Base-by-base conservation (phyloP, 179 eudicot species). In the Silene coronaria region DNA sequence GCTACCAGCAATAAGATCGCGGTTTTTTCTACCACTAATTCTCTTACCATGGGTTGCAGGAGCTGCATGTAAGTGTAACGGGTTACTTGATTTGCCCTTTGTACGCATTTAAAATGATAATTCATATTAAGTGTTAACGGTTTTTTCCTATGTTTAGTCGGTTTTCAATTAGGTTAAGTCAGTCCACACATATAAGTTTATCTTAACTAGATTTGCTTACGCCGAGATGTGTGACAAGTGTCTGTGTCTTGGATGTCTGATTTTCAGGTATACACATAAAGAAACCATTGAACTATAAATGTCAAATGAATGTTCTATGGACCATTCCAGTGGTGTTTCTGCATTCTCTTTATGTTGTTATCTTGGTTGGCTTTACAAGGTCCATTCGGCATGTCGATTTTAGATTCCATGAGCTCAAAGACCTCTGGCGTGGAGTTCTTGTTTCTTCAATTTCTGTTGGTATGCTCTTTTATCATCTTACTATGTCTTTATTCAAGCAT, bases 341-440 rank as follows among this genome's bases (percentile, higher is more conserved):
- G 66, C 98, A 91, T 66, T 86, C 84, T 10, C 24, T 84, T 64
- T 93, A 93, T 75, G 86, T 93, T 79, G 87, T 80, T 73, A 83
- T 83, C 73, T 82, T 93, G 87, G 81, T 93, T 75, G 86, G 85
- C 68, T 82, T 89, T 48, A 85, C 95, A 6, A 76, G 85, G 79
- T 90, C 93, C 67, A 79, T 93, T 79, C 95, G 69, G 65, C 97
- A 89, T 79, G 83, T 93, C 42, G 89, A 93, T 63, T 93, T 93
- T 77, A 88, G 90, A 82, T 93, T 93, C 78, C 89, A 89, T 65
- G 98, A 93, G 80, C 97, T 93, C 83, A 91, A 88, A 83, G 98
- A 89, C 83, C 98, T 93, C 26, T 88, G 98, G 95, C 86, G 95
- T 24, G 97, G 95, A 78, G 86, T 93, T 71, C 76, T 91, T 14